A percentile compares a stretch with the other conserved stretches of the same genome.
These are phyloP conservation scores for Apophysomyces variabilis DNA, from an alignment of 371 early-diverging fungal species.

Conservation along the genomic window DNA sequence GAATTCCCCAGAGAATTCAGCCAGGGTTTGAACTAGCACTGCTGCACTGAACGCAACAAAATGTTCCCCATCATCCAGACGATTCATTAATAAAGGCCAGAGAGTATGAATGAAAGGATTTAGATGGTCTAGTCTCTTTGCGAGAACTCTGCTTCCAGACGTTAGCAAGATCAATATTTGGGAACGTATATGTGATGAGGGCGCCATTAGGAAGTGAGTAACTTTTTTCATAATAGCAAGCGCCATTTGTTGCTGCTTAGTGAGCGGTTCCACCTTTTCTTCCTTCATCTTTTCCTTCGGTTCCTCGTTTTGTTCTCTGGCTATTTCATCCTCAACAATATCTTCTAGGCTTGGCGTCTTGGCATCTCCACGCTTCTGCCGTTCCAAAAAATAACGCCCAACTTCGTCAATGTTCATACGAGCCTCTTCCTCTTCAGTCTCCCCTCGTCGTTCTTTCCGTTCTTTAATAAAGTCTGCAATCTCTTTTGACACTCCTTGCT, in stretches of 20 bases:
- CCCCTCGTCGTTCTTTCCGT: not conserved
- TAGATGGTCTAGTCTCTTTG: constrained; percentile 34
- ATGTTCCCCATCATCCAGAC: constrained; percentile 53
- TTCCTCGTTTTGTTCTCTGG: constrained; percentile 18
- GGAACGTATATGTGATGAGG: constrained; percentile 56
- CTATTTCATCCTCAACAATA: constrained; percentile 23
- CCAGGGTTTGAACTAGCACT: constrained; percentile 33
- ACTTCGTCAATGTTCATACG: constrained; percentile 46
- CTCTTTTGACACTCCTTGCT: constrained; percentile 23
- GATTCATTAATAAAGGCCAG: constrained; percentile 58
- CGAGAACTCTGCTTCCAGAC: constrained; percentile 41
- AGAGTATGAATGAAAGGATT: constrained; percentile 54
- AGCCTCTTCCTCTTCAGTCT: constrained; percentile 13
- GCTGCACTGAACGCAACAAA: constrained; percentile 59
- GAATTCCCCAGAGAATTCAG: constrained; percentile 50
- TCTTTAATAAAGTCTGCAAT: constrained; percentile 30
- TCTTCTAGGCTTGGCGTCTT: constrained; percentile 24
- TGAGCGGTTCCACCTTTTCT: constrained; percentile 25
- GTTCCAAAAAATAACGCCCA: constrained; percentile 49
- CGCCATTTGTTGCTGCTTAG: constrained; percentile 37
- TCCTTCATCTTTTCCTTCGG: constrained; percentile 1
- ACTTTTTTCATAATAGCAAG: constrained; percentile 51
- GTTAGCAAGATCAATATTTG: constrained; percentile 48
- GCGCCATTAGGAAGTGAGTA: constrained; percentile 52
- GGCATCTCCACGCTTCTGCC: constrained; percentile 34